Conservation (phyloP, 106 monocot genomes). For the Ottelia alismoides region DNA sequence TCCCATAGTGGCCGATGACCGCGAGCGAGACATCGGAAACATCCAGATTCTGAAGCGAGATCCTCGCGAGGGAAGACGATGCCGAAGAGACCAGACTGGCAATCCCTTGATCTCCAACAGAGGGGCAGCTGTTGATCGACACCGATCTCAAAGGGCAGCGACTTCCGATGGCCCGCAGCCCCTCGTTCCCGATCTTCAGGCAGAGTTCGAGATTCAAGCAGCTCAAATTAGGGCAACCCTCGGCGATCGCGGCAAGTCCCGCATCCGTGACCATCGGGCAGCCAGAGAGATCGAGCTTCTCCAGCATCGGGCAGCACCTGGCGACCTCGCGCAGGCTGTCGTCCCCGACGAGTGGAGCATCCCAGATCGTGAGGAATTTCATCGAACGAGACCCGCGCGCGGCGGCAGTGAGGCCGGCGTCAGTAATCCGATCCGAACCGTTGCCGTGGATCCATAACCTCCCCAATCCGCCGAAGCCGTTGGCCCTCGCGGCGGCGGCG, state of each 20-base stretch:
- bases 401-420: conserved; percentile 41
- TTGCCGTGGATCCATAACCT: conserved; percentile 47
- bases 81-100: conserved; percentile 48
- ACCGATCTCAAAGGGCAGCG: conserved; percentile 42
- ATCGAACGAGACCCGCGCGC: conserved; percentile 56
- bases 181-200: conserved; percentile 37
- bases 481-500: conserved; percentile 31
- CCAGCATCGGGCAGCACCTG: conserved; percentile 46
- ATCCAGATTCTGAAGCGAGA: conserved; percentile 46
- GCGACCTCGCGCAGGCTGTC: conserved; percentile 48
- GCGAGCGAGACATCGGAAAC: conserved; percentile 56
- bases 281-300: conserved; percentile 45
- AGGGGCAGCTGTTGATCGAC: conserved; percentile 43
- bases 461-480: conserved; percentile 29
- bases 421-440: conserved; percentile 42
- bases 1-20: conserved; percentile 67
- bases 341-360: conserved; percentile 45
- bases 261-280: conserved; percentile 66
- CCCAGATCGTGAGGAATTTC: conserved; percentile 33
- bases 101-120: conserved; percentile 61
- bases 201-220: conserved; percentile 48
- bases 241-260: conserved; percentile 54
- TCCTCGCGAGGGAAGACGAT: conserved; percentile 35
- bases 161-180: conserved; percentile 52
- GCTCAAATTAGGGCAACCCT: conserved; percentile 51